Evolutionary conservation across 2,329 filamentous ascomycete genomes (phyloP).

Genomic region (Eutypa lata): DNA sequence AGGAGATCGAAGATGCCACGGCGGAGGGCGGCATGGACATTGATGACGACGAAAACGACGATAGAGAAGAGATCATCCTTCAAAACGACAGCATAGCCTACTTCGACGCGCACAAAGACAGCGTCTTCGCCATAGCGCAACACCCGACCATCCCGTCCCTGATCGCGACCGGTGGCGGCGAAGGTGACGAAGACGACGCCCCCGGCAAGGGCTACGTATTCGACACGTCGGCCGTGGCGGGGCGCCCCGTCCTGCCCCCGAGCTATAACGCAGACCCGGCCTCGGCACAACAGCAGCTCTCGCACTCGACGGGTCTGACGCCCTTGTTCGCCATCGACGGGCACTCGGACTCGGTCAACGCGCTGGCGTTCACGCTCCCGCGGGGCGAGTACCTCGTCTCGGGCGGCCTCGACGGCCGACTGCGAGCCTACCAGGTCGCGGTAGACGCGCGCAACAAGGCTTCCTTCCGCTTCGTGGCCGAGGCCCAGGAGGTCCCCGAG

Average conservation of each 20-base stretch:
- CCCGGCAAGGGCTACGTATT: conserved; percentile 83
- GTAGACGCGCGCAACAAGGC: conserved; percentile 42
- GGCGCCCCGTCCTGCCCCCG: conserved; percentile 67
- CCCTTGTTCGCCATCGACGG: conserved; percentile 76
- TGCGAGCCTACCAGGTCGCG: conserved; percentile 65
- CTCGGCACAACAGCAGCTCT: conserved; percentile 42
- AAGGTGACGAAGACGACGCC: conserved; percentile 55
- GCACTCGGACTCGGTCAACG: conserved; percentile 87
- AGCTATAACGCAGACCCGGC: conserved; percentile 69
- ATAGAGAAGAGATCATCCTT: conserved; percentile 68
- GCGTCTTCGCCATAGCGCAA: conserved; percentile 91
- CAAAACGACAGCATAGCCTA: conserved; percentile 92
- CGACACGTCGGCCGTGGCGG: conserved; percentile 64
- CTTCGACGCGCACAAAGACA: conserved; percentile 87
- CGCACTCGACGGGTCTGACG: conserved; percentile 54
- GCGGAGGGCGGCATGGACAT: conserved; percentile 74
- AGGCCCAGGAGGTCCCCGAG: conserved; percentile 87
- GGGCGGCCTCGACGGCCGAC: conserved; percentile 79
- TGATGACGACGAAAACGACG: conserved; percentile 60
- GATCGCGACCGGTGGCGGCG: conserved; percentile 79
- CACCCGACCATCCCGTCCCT: conserved; percentile 77
- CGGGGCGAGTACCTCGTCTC: conserved; percentile 81
- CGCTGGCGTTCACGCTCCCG: conserved; percentile 79
- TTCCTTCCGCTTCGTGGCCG: conserved; percentile 63
- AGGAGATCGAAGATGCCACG: conserved; percentile 55